Percentiles rank a stretch among this genome's conserved stretches.
phyloP scores from a whole-genome alignment of 371 early-diverging fungal species.

The Batrachochytrium dendrobatidis region DNA sequence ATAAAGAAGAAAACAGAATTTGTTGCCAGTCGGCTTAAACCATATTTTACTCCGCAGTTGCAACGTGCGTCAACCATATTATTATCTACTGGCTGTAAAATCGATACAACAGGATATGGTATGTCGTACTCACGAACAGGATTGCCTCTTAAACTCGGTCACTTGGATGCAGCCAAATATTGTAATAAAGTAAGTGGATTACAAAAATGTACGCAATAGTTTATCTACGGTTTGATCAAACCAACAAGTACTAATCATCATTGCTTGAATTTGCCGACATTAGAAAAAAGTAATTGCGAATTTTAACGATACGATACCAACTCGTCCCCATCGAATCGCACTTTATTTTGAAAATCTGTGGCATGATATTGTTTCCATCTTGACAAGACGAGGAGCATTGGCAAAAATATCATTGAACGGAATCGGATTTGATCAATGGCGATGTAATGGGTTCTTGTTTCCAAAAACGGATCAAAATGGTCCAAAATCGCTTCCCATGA shows the following conservation, averaged over 20 bases:
- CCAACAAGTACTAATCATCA: too few relatives aligned
- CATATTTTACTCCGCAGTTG: conserved; percentile 4
- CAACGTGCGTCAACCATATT: neutral
- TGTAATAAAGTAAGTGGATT: neutral
- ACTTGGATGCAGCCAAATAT: neutral
- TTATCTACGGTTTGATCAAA: too few relatives aligned
- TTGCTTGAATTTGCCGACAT: neutral
- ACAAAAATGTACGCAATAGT: too few relatives aligned
- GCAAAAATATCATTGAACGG: neutral
- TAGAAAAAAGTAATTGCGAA: neutral
- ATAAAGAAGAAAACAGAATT: neutral
- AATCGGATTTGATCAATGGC: neutral
- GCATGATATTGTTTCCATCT: neutral
- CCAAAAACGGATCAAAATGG: neutral
- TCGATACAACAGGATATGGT: neutral
- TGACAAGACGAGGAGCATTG: neutral
- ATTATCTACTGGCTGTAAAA: conserved; percentile 1
- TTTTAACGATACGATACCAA: neutral
- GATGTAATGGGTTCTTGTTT: neutral
- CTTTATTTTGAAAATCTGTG: conserved; percentile 1
- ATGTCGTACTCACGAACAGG: neutral
- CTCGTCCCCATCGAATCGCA: neutral
- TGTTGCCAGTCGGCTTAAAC: conserved; percentile 5
- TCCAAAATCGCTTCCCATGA: neutral
- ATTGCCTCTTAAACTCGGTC: neutral